Base-by-base conservation (phyloP, 2,329 filamentous ascomycete species). In the Raffaelea albimanens region DNA sequence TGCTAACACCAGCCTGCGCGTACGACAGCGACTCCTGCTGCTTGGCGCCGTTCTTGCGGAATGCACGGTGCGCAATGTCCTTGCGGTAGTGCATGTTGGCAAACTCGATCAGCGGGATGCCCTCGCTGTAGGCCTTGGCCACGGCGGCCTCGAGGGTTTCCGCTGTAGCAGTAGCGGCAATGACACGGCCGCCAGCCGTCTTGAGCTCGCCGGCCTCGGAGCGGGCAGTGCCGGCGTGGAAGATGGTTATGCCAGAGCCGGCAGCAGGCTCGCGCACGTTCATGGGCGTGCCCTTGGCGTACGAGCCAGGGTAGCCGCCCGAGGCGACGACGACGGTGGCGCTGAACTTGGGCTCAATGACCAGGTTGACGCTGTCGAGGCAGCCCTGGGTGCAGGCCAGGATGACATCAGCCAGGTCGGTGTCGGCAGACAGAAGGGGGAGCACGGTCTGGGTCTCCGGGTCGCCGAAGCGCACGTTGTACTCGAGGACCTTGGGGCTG, bases 281-380 rank as follows among this genome's bases (percentile, higher is more conserved):
- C 65, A 76, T 84, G 55, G 65, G 70, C 40, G 67, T 85, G 47
- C 87, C 89, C 69, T 95, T 95, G 45, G 78, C 75, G 63, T 97
- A 97, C 1, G 79, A 72, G 47, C 83, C 86, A 5, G 93, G 93
- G 62, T 98, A 98, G 3, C 93, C 93, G 20, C 84, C 87, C 9
- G 93, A 86, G 46, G 91, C 88, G 18, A 95, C 83, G n/a, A 97
- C 89, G 31, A 98, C 89, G 2, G 91, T 97, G 22, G 88, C 85
- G 53, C 88, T 89, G 59, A 84, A 93, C 52, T 78, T 80, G 43
- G 73, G 61, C 50, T 84, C 76, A 31, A 91, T 68, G 52, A 81
- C 80, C 55, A 95, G 69, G 5, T 76, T 68, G 43, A 89, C 77
- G 50, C 78, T 77, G 52, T 84, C 77, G 18, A 97, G 75, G 59